Evolutionary conservation across 352 stramenopile genomes (phyloP).

Genomic region (Phytophthora foliorum): DNA sequence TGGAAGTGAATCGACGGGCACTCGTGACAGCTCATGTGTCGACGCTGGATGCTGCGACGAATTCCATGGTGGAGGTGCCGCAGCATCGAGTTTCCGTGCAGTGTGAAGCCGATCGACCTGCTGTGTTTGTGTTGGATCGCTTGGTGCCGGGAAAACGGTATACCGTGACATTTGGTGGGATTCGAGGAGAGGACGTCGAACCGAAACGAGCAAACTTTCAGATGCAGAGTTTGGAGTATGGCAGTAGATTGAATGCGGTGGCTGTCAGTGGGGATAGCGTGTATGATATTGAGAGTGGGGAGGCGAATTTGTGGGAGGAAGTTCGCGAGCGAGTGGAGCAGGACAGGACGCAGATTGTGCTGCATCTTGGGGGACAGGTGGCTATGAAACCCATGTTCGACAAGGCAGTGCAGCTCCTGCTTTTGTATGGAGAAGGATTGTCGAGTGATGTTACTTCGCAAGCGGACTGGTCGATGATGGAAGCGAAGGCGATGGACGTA

Average conservation of each 20-base stretch:
- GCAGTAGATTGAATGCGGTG: slow-evolving; percentile 34
- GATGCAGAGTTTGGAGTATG: slow-evolving; percentile 54
- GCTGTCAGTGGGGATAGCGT: slow-evolving; percentile 64
- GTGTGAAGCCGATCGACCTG: slow-evolving; percentile 43
- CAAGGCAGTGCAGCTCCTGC: slow-evolving; percentile 64
- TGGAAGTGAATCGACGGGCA: slow-evolving; percentile 61
- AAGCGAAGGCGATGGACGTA: slow-evolving; percentile 57
- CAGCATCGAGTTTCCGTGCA: slow-evolving; percentile 36
- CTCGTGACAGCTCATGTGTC: slow-evolving; percentile 64
- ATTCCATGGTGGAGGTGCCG: slow-evolving; percentile 50
- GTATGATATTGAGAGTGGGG: slow-evolving; percentile 53
- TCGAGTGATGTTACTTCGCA: slow-evolving; percentile 9
- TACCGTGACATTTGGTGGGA: slow-evolving; percentile 63
- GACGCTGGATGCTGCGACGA: slow-evolving; percentile 48
- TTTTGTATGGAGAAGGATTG: slow-evolving; percentile 54
- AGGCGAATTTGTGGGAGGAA: slow-evolving; percentile 60
- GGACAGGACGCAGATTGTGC: slow-evolving; percentile 45
- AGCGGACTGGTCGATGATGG: slow-evolving; percentile 53
- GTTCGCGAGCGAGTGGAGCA: slow-evolving; percentile 48
- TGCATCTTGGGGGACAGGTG: slow-evolving; percentile 82
- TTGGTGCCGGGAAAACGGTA: slow-evolving; percentile 70
- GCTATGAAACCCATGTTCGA: slow-evolving; percentile 77
- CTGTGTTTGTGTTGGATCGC: slow-evolving; percentile 48
- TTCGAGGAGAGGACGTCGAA: slow-evolving; percentile 50
- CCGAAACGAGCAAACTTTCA: slow-evolving; percentile 49